Evolutionary conservation across 805 yeast genomes (phyloP), one percentile per base, ranked within the genome.

Genomic region (Hyphopichia homilentoma): DNA sequence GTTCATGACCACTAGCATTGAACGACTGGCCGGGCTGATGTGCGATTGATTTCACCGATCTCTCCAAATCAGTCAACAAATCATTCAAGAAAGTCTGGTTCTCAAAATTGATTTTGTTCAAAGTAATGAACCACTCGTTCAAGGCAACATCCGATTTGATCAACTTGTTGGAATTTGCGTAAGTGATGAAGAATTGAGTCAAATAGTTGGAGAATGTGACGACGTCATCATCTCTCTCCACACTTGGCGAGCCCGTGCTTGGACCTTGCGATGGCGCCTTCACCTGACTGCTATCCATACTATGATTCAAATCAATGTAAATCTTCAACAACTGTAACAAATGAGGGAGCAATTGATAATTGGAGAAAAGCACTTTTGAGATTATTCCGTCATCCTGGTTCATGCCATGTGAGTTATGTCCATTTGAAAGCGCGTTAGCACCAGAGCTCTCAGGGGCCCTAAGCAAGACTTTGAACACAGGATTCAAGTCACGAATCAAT

Each of bases 341-440:
- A 18, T 55, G 61, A n/a, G 57, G 60, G 13, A 56, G 40, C 13
- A 58, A 31, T 32, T 59, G 62, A 40, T 51, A 56, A 33, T 59
- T 60, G 17, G 60, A 50, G 37, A 45, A 31, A 17, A 42, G 44
- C 12, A 59, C 40, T 30, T 54, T 50, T 12, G 47, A 37, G 7
- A 27, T 18, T n/a, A 27, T 16, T 12, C 12, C 20, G 20, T 27
- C 30, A 27, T 14, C 26, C 21, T 22, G 26, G 7, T n/a, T n/a
- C 25, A 14, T 28, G 12, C 6, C 13, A 16, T 9, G 5, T 5
- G 12, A 6, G 11, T 20, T 20, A 20, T 20, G 7, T 8, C 11
- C 11, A 20, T n/a, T 16, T 28, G 18, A 13, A 28, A n/a, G 7
- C 7, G 13, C 11, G 7, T 15, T 9, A n/a, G 27, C 11, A 24